phyloP scores from a whole-genome alignment of 768 basidiomycete genomes.

The Lactarius sp. region DNA sequence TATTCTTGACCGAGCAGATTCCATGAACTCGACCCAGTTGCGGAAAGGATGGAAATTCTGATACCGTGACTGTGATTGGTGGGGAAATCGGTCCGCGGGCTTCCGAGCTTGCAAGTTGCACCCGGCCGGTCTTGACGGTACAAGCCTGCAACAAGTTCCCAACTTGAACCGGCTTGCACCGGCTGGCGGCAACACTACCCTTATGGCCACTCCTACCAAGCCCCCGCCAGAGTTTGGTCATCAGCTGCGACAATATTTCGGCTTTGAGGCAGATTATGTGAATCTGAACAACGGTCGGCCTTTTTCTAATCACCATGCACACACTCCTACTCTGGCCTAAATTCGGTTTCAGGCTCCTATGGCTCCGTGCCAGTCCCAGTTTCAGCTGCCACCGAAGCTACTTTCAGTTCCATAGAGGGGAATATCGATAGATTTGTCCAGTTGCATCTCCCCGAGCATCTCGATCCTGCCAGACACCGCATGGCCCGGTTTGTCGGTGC shows the following conservation, averaged over 20 bases:
- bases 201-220: background rate
- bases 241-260: conserved; percentile 47
- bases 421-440: conserved; percentile 56
- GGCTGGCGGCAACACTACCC: no score
- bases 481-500: conserved; percentile 49
- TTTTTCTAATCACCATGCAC: background rate
- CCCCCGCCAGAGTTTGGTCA: conserved; percentile 52
- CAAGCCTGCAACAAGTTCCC: no score
- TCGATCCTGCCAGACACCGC: conserved; percentile 40
- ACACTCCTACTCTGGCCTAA: background rate
- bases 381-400: conserved; percentile 39
- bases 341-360: conserved; percentile 47
- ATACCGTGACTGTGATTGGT: no score
- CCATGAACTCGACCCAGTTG: no score
- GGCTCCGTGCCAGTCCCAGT: conserved; percentile 55
- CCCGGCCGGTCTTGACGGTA: no score
- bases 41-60: no score
- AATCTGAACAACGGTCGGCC: conserved; percentile 61
- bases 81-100: no score
- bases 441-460: conserved; percentile 33
- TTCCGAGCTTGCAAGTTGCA: no score
- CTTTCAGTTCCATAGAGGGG: conserved; percentile 42
- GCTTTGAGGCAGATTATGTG: conserved; percentile 52
- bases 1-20: no score
- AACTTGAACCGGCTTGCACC: no score